A percentile compares a stretch with the other conserved stretches of the same genome.
Conservation (phyloP, 2,329 filamentous ascomycete genomes). For the Curvularia verruculosa region DNA sequence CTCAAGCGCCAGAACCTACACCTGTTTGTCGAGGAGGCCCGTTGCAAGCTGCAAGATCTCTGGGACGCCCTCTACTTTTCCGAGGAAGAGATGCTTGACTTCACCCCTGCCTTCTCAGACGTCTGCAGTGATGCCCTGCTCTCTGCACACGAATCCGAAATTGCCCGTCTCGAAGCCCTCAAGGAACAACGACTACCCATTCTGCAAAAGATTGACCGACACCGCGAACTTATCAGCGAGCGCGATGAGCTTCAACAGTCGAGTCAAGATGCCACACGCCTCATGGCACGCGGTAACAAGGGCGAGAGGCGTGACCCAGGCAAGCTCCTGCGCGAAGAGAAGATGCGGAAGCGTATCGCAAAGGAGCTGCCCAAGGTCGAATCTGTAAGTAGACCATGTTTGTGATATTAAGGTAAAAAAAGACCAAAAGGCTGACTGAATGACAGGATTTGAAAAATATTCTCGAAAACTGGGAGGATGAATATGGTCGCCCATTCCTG, state of each 20-base stretch:
- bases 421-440: constrained; percentile 3
- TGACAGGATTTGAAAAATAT: constrained; percentile 70
- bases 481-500: constrained; percentile 90
- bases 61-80: constrained; percentile 96
- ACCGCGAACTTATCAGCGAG: constrained; percentile 82
- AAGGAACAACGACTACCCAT: constrained; percentile 87
- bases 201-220: constrained; percentile 79
- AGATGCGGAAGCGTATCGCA: constrained; percentile 96
- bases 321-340: constrained; percentile 92
- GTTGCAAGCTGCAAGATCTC: constrained; percentile 87
- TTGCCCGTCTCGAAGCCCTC: constrained; percentile 77
- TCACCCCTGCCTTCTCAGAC: constrained; percentile 94
- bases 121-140: constrained; percentile 95
- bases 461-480: constrained; percentile 89
- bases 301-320: constrained; percentile 94
- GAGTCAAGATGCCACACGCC: constrained; percentile 90
- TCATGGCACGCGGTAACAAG: constrained; percentile 90
- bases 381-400: constrained; percentile 52
- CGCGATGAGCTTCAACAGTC: constrained; percentile 86
- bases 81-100: constrained; percentile 98
- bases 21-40: constrained; percentile 92
- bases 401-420: not conserved
- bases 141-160: constrained; percentile 92
- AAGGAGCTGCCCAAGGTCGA: constrained; percentile 95
- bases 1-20: constrained; percentile 95